A percentile compares a stretch with the other conserved stretches of the same genome.
Conservation (phyloP, 1,284 basidiomycete species). For the Pyrrhoderma lamaoense region DNA sequence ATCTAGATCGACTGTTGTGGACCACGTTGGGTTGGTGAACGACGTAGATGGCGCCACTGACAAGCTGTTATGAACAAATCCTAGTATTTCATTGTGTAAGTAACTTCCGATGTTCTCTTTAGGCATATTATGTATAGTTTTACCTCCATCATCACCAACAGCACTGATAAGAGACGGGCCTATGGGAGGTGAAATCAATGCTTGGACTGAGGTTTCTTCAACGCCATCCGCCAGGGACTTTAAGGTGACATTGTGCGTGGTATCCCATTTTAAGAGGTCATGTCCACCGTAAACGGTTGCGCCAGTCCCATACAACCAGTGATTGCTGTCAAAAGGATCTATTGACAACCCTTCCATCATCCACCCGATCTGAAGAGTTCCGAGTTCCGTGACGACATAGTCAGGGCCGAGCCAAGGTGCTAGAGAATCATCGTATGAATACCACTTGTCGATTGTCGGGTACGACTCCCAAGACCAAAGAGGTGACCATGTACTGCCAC, state of each 20-base stretch:
- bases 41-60: constrained; percentile 35
- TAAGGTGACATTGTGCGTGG: constrained; percentile 48
- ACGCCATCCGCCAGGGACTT: constrained; percentile 54
- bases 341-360: constrained; percentile 45
- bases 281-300: constrained; percentile 52
- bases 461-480: constrained; percentile 40
- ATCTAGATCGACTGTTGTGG: constrained; percentile 46
- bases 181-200: constrained; percentile 44
- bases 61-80: constrained; percentile 46
- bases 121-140: not conserved
- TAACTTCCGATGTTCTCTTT: not conserved
- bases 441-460: constrained; percentile 44
- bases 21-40: constrained; percentile 45
- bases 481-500: constrained; percentile 47
- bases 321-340: constrained; percentile 57
- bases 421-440: constrained; percentile 44
- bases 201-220: constrained; percentile 53
- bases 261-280: constrained; percentile 51
- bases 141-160: constrained; percentile 36
- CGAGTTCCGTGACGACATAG: constrained; percentile 34
- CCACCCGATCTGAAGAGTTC: constrained; percentile 31
- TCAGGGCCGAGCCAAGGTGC: constrained; percentile 53
- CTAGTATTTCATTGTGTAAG: constrained; percentile 22
- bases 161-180: constrained; percentile 48
- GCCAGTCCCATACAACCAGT: constrained; percentile 62